phyloP scores from a whole-genome alignment of 768 basidiomycete species.

The Boletus sp. region DNA sequence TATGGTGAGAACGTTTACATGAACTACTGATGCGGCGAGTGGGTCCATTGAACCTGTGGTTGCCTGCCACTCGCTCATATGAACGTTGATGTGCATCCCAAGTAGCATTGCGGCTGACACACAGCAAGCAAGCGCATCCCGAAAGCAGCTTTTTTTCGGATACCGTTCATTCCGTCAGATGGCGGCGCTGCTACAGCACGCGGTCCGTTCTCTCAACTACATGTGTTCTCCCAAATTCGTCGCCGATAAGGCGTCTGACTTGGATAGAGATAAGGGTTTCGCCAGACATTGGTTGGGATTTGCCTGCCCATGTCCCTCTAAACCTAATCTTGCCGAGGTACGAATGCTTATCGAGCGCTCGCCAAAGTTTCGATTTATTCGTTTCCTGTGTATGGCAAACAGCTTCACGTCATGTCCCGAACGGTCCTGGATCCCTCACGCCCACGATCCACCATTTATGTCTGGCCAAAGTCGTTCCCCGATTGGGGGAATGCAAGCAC shows the following conservation, averaged over 20 bases:
- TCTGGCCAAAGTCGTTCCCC: background rate
- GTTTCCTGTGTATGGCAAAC: background rate
- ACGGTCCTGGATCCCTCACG: conserved; percentile 5
- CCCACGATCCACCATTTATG: conserved; percentile 18
- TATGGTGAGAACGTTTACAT: no score
- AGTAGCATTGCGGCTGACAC: no score
- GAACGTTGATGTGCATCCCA: no score
- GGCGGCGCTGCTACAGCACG: no score
- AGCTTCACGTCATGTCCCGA: background rate
- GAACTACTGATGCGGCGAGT: no score
- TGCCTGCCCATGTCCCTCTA: background rate
- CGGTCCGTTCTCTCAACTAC: no score
- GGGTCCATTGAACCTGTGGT: no score
- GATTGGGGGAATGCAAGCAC: background rate
- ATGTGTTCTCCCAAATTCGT: background rate
- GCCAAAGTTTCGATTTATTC: background rate
- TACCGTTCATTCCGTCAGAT: no score
- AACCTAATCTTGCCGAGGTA: background rate
- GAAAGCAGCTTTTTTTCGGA: no score
- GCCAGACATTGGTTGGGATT: conserved; percentile 8
- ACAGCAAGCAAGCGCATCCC: no score
- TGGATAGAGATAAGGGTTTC: conserved; percentile 21
- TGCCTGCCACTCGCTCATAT: no score
- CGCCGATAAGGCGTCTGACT: background rate
- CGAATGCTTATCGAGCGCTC: conserved; percentile 17